phyloP scores from a whole-genome alignment of 768 basidiomycete genomes.

The Suillus variegatus region DNA sequence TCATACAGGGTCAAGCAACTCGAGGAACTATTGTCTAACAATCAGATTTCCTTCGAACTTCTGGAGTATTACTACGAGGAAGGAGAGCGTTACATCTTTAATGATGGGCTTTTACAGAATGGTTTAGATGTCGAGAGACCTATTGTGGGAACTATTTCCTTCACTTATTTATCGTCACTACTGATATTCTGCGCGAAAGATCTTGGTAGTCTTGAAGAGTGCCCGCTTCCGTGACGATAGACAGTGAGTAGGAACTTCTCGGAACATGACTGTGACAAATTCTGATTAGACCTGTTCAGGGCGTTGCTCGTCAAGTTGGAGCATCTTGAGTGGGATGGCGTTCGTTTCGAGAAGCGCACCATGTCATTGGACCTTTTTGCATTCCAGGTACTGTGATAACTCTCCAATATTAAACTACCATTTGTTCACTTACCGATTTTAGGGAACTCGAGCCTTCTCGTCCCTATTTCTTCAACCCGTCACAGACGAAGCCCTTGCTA shows the following conservation, averaged over 20 bases:
- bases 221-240: neutral
- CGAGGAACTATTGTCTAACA: neutral
- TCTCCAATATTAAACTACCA: neutral
- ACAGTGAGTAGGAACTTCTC: neutral
- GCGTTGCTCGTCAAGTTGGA: neutral
- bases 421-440: neutral
- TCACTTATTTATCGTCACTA: neutral
- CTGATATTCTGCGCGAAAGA: neutral
- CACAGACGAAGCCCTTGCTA: neutral
- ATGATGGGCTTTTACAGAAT: neutral
- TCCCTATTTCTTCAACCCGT: neutral
- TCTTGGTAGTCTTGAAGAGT: neutral
- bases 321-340: neutral
- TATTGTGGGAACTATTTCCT: neutral
- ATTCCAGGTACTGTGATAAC: neutral
- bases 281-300: neutral
- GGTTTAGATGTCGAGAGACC: neutral
- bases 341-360: neutral
- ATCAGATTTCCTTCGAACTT: conserved; percentile 3
- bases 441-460: neutral
- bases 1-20: neutral
- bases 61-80: conserved; percentile 3
- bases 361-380: neutral
- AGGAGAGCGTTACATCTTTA: neutral
- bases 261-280: neutral